phyloP scores from a whole-genome alignment of 73 alveolate species.

The Paramecium caudatum region DNA sequence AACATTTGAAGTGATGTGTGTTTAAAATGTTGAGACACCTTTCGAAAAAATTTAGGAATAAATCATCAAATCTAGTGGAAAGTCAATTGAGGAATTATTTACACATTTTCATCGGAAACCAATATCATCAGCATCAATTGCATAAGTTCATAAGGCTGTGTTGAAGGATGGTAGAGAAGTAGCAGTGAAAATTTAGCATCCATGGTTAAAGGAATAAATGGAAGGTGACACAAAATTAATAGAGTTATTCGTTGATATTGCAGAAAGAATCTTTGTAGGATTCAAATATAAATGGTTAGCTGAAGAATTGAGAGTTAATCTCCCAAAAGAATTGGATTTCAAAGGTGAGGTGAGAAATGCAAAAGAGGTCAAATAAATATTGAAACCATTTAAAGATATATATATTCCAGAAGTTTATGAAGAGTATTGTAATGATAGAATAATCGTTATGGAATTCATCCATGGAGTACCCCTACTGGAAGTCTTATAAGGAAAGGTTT shows the following conservation, averaged over 20 bases:
- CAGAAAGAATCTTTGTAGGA: constrained; percentile 80
- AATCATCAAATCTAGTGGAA: constrained; percentile 74
- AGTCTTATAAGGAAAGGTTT: constrained; percentile 69
- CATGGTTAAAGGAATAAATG: constrained; percentile 80
- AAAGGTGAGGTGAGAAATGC: constrained; percentile 80
- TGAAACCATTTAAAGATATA: constrained; percentile 73
- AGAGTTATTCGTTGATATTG: constrained; percentile 79
- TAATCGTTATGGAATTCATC: constrained; percentile 80
- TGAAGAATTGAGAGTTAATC: constrained; percentile 77
- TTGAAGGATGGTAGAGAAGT: constrained; percentile 80
- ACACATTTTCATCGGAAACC: constrained; percentile 79
- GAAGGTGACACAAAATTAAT: constrained; percentile 82
- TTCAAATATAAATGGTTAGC: constrained; percentile 87
- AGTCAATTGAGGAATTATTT: constrained; percentile 80
- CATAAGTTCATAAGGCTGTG: constrained; percentile 83
- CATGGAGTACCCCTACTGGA: constrained; percentile 82
- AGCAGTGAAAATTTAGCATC: constrained; percentile 83
- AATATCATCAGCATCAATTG: constrained; percentile 81
- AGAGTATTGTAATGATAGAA: constrained; percentile 76
- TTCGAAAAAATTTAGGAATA: constrained; percentile 72
- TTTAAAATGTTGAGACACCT: constrained; percentile 78
- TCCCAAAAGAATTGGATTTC: constrained; percentile 85
- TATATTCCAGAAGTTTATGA: constrained; percentile 79
- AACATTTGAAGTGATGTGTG: constrained; percentile 81
- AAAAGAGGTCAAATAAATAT: constrained; percentile 77